Evolutionary conservation across 805 yeast genomes (phyloP), one percentile per base, ranked within the genome.

Genomic region (Sporopachydermia lactativora): DNA sequence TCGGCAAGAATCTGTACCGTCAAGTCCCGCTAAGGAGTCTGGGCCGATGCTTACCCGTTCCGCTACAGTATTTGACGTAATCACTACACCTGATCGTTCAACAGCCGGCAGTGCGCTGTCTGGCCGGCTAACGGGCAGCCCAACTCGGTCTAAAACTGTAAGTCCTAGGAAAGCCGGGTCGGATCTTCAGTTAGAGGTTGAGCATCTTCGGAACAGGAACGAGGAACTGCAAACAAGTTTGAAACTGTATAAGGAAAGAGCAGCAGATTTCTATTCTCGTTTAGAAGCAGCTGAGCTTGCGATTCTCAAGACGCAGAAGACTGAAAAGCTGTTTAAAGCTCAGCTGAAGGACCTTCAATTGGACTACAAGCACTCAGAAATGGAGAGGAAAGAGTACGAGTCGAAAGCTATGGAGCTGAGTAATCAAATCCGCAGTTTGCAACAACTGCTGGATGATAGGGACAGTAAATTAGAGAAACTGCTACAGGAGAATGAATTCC

Each of bases 261-360:
- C 94, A 24, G 88, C 82, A 28, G 81, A 77, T 45, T 81, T 83
- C 53, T 74, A 70, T 49, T 65, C 67, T 43, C 81, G 82, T 50
- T 63, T 86, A 17, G 94, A 85, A 50, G 70, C 73, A 39, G 88
- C 92, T 2, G 95, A 88, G 52, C 66, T 77, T 39, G 81, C 83
- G 3, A 73, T 81, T 2, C 64, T 70, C 40, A 68, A 75, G 37
- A 74, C 84, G 5, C 66, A 72, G 47, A 63, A 82, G 49, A 73
- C 77, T 8, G 88, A 80, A 52, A 67, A 67, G 41, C 51, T 62
- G 31, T 65, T 78, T 3, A 60, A 57, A 38, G 61, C 62, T 38
- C 84, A 83, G 45, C 58, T 74, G 40, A 52, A 57, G 15, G 82
- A 24, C 31, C 31, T 24, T 24, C 31, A 24, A n/a, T 24, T n/a